phyloP scores from a whole-genome alignment of 331 rosid genomes.

The Quercus phellos region DNA sequence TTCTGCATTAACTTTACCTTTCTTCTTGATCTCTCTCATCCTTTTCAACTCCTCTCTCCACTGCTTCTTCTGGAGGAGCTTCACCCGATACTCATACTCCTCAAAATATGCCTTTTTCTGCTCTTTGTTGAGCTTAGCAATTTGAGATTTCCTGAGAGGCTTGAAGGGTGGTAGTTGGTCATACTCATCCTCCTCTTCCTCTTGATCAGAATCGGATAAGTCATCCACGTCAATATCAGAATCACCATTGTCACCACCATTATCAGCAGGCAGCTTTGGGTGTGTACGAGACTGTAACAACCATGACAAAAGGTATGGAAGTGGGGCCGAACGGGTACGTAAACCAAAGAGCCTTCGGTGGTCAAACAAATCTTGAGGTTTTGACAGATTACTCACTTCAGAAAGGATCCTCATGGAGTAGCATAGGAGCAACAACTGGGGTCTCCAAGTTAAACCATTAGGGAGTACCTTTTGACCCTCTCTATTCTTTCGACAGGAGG shows the following conservation, averaged over 20 bases:
- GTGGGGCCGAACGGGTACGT: constrained; percentile 79
- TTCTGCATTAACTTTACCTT: constrained; percentile 38
- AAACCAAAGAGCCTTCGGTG: constrained; percentile 76
- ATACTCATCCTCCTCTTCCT: constrained; percentile 82
- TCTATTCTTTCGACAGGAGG: constrained; percentile 87
- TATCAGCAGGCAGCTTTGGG: constrained; percentile 79
- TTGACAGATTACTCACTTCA: constrained; percentile 61
- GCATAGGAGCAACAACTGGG: constrained; percentile 67
- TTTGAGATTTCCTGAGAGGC: constrained; percentile 76
- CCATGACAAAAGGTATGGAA: constrained; percentile 79
- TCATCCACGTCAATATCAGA: constrained; percentile 80
- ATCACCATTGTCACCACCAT: constrained; percentile 82
- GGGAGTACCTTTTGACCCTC: constrained; percentile 92
- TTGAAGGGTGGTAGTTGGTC: constrained; percentile 93
- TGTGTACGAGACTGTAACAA: constrained; percentile 76
- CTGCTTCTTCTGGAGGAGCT: constrained; percentile 81
- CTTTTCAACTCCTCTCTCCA: constrained; percentile 91
- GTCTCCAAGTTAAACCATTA: constrained; percentile 84
- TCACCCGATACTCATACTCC: constrained; percentile 88
- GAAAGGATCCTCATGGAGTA: constrained; percentile 76
- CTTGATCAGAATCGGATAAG: constrained; percentile 72
- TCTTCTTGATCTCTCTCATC: constrained; percentile 75
- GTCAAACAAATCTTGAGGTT: constrained; percentile 70
- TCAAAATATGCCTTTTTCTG: constrained; percentile 78
- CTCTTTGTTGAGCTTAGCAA: constrained; percentile 73